phyloP scores from a whole-genome alignment of 805 yeast genomes.

The baker's yeast (Saccharomyces cerevisiae) region DNA sequence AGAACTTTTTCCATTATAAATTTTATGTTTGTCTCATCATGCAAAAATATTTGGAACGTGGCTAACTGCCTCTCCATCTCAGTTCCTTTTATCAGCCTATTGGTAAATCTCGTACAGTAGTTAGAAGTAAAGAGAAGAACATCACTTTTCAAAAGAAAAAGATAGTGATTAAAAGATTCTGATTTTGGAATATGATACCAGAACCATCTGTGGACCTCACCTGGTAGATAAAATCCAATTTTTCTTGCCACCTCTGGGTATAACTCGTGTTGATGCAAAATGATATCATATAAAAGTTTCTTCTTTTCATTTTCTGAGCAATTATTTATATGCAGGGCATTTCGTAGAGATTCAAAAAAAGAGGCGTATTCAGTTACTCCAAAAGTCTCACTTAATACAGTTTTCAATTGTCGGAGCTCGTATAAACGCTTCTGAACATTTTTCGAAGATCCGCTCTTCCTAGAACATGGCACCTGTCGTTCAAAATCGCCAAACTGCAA shows the following conservation, averaged over 20 bases:
- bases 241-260: constrained; percentile 9
- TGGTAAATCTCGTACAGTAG: constrained; percentile 7
- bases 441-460: constrained; percentile 3
- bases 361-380: constrained; percentile 12
- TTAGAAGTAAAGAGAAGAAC: constrained; percentile 14
- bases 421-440: constrained; percentile 7
- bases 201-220: constrained; percentile 24
- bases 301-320: constrained; percentile 6
- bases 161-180: constrained; percentile 18
- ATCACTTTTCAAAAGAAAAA: constrained; percentile 19
- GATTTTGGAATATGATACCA: constrained; percentile 11
- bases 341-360: constrained; percentile 5
- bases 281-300: constrained; percentile 12
- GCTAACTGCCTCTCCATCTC: constrained; percentile 22
- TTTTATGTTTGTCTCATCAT: constrained; percentile 7
- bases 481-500: neutral
- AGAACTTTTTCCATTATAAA: constrained; percentile 11
- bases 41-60: constrained; percentile 22
- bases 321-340: constrained; percentile 1
- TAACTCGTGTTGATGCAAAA: constrained; percentile 14
- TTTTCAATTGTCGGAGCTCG: constrained; percentile 1
- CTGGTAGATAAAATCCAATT: constrained; percentile 14
- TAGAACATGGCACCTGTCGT: neutral
- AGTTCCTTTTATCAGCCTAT: constrained; percentile 22
- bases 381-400: constrained; percentile 4